Evolutionary conservation across 306 rosid genomes (phyloP), one percentile per base, ranked within the genome.

Genomic region (Citrullus colocynthis): DNA sequence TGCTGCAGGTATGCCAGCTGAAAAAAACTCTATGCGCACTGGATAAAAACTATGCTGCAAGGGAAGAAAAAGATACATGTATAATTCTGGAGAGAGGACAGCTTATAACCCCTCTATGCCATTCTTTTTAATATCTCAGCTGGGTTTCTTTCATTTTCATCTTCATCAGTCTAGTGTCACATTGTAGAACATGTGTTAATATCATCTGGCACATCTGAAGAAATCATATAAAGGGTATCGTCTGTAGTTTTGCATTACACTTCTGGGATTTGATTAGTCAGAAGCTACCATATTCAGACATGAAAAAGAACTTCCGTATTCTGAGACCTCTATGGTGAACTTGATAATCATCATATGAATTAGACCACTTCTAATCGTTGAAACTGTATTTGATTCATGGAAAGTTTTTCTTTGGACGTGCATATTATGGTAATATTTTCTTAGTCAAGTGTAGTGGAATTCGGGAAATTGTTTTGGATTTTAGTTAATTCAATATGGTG

Each of bases 41-140:
- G 88, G 97, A 92, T 93, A 86, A 86, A 81, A 95, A 90, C 91
- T 92, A 88, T 80, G 97, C 96, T 63, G 91, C 86, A 77, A 88
- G 85, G 78, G 90, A 83, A 76, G 97, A 92, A 80, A 90, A 95
- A 81, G 92, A 89, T 69, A 85, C 90, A 75, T 78, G 98, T 95
- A 87, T 11, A 67, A n/a, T 71, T 66, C 58, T 45, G 70, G 58
- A 36, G 58, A 55, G 63, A 78, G 57, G 69, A 24, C 14, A 16
- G 16, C 37, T 69, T 79, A 6, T 75, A 14, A 48, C 58, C 59
- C 56, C 21, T 71, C 48, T 45, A 45, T 71, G 41, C 6, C 58
- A 28, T 71, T 24, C 24, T 48, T 21, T 71, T 45, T 45, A n/a
- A 24, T 15, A 42, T 36, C 39, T 45, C 55, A 70, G 75, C 3